Base-by-base conservation (phyloP, 352 stramenopile genomes). In the Globisporangium camurandrum region DNA sequence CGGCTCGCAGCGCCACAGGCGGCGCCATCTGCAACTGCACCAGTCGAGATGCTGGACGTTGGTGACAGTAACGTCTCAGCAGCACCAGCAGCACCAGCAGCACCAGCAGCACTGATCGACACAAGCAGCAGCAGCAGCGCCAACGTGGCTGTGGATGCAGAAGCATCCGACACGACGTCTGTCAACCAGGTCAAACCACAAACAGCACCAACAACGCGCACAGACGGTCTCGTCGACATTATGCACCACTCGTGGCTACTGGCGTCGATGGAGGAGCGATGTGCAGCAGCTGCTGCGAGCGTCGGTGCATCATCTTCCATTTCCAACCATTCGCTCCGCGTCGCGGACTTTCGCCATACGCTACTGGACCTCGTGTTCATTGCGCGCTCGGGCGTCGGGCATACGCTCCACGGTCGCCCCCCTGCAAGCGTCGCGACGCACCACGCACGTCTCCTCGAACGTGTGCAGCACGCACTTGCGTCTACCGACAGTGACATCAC, bases 281-380 rank as follows among this genome's bases (percentile, higher is more conserved):
- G 73, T 31, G 60, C 64, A 14, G 56, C 65, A 17, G 61, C 63
- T 1, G 58, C 69, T 2, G 66, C 66, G 6, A 68, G 66, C 5
- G 31, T 83, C 7, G 47, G 58, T 16, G 54, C 59, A 2, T n/a
- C n/a, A n/a, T n/a, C n/a, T n/a, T n/a, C n/a, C n/a, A n/a, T n/a
- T n/a, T n/a, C n/a, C n/a, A n/a, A n/a, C n/a, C n/a, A n/a, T n/a
- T n/a, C n/a, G n/a, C 49, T 69, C 9, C 64, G 64, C 10, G 43
- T 86, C 10, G 57, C 64, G 0, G 70, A 86, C 52, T 54, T 86
- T 17, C 67, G 72, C 9, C 61, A 80, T 27, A 69, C 68, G 2
- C 56, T 87, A n/a, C 44, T 85, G 46, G 81, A 92, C 31, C 54
- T 89, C 50, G 34, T 87, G 5, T 92, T 89, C 58, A 82, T 81